These are phyloP conservation scores for Echeveria elegans DNA, from an alignment of 164 flowering plant species.

Conservation along the genomic window DNA sequence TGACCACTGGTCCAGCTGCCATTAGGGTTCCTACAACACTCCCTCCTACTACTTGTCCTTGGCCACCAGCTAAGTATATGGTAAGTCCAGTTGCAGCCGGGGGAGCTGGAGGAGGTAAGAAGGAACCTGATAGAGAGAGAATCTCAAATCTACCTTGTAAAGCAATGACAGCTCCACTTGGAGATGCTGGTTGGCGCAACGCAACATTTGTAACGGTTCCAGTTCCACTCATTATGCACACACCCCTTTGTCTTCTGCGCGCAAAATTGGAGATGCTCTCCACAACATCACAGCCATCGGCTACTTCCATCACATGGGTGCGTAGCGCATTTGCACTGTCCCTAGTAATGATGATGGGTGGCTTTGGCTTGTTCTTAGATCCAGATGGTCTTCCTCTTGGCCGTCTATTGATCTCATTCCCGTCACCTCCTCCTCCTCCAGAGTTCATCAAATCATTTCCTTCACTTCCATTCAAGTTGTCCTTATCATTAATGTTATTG, in stretches of 20 bases:
- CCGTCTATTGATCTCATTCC: conserved; percentile 9
- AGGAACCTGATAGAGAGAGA: conserved; percentile 11
- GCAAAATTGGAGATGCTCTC: conserved; percentile 13
- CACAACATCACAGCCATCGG: conserved; percentile 12
- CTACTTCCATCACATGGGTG: conserved; percentile 13
- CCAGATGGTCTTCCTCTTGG: conserved; percentile 14
- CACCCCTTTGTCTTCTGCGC: conserved; percentile 8
- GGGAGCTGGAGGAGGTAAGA: conserved; percentile 14
- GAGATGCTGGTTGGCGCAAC: conserved; percentile 10
- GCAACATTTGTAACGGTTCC: conserved; percentile 11
- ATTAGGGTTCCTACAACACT: conserved; percentile 11
- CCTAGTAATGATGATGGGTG: conserved; percentile 12
- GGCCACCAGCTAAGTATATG: conserved; percentile 12
- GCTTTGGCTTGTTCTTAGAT: conserved; percentile 14
- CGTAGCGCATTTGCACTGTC: conserved; percentile 14
- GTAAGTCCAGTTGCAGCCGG: conserved; percentile 13
- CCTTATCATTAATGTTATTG: not conserved
- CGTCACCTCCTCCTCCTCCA: conserved; percentile 10
- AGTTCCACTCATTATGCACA: conserved; percentile 11
- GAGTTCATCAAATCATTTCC: conserved; percentile 7
- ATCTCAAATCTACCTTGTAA: conserved; percentile 12
- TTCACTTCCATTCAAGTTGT: not conserved
- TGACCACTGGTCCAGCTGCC: conserved; percentile 11
- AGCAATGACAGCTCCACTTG: conserved; percentile 7
- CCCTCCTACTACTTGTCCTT: conserved; percentile 14